Base-by-base conservation (phyloP, 345 rosid genomes). In the Hibiscus mutabilis region DNA sequence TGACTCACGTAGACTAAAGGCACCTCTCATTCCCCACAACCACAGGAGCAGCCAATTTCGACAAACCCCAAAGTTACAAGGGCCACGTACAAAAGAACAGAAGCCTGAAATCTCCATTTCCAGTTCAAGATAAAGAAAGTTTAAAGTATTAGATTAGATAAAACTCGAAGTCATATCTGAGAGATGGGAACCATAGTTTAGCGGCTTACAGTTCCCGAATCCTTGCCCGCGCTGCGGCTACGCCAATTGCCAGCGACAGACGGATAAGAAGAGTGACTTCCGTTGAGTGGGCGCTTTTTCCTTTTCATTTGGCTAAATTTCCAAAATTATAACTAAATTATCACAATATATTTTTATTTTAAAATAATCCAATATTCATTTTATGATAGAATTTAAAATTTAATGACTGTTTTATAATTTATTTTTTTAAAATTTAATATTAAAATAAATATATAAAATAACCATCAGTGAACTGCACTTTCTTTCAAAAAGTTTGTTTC, bases 1-100 rank as follows among this genome's bases (percentile, higher is more conserved):
- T 24, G 68, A 74, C 63, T 79, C 79, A 55, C 71, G 35, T 31
- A 82, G 60, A 69, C 72, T 56, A 46, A 59, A 80, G 15, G 79
- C 56, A 13, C 73, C 77, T 33, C 73, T 79, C 84, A 86, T 68
- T 67, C 24, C 40, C 70, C 37, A 18, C 21, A 1, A 9, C 65
- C 8, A 35, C 47, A 0, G 7, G n/a, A 63, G 27, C 37, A 40
- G n/a, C 31, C 56, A 66, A 66, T 14, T 7, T 19, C 35, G 1
- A 46, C 35, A 22, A 46, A 21, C 11, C 69, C 69, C 18, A 6
- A 66, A 44, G 35, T 44, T 22, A 19, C 51, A 15, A 49, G 18
- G 55, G 15, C 55, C 55, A 1, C 19, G 19, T 15, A 14, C 4
- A n/a, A 37, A 64, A 40, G 9, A 64, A 21, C 5, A 64, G 18